Conservation (phyloP, 768 basidiomycete genomes). For the Agaricus subrufescens region DNA sequence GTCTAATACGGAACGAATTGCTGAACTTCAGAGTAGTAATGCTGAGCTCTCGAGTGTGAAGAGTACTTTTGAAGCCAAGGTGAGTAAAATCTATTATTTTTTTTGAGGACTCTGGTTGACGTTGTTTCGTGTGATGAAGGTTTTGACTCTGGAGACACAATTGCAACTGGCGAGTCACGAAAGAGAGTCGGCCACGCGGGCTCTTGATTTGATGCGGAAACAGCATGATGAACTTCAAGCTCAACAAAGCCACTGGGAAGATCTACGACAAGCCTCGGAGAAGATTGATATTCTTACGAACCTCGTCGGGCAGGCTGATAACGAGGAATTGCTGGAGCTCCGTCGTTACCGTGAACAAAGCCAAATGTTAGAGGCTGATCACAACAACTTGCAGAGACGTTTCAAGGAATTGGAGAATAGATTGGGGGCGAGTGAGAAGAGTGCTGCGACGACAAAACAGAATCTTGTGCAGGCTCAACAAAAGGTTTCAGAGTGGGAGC, state of each 20-base stretch:
- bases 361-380: constrained; percentile 64
- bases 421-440: constrained; percentile 54
- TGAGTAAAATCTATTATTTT: constrained; percentile 23
- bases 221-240: constrained; percentile 54
- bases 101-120: constrained; percentile 12
- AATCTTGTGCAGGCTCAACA: constrained; percentile 70
- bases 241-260: constrained; percentile 79
- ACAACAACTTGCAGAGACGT: constrained; percentile 63
- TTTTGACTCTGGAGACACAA: constrained; percentile 57
- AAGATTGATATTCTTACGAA: constrained; percentile 67
- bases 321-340: constrained; percentile 71
- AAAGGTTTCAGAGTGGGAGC: constrained; percentile 79
- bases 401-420: constrained; percentile 69
- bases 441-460: constrained; percentile 52
- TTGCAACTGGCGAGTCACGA: constrained; percentile 55
- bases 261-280: constrained; percentile 61
- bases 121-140: constrained; percentile 30
- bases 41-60: constrained; percentile 54
- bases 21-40: constrained; percentile 57
- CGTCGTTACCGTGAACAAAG: constrained; percentile 58
- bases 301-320: constrained; percentile 58
- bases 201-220: constrained; percentile 48
- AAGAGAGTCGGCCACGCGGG: constrained; percentile 50
- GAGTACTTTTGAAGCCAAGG: constrained; percentile 54
- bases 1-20: constrained; percentile 53